Evolutionary conservation across 306 rosid genomes (phyloP).

Genomic region (Glycyrrhiza uralensis): DNA sequence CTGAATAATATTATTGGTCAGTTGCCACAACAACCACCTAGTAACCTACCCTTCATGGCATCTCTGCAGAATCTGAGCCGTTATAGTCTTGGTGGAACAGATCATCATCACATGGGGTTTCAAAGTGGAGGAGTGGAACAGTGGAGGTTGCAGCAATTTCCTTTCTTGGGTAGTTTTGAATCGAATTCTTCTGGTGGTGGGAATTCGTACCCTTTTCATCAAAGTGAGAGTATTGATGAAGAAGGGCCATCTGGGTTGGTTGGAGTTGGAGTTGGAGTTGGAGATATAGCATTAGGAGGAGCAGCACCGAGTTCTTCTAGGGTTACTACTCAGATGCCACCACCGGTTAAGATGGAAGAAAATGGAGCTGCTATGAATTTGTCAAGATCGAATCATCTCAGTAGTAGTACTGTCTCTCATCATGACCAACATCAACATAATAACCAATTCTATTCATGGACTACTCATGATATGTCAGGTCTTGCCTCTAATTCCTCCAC

Average conservation of each 20-base stretch:
- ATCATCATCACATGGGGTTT: slow-evolving; percentile 56
- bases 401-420: slow-evolving; percentile 29
- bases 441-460: slow-evolving; percentile 57
- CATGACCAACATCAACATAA: no score
- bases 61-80: slow-evolving; percentile 62
- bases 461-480: slow-evolving; percentile 64
- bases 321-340: slow-evolving; percentile 48
- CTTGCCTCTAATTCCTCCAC: slow-evolving; percentile 67
- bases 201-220: slow-evolving; percentile 49
- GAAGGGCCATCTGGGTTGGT: slow-evolving; percentile 24
- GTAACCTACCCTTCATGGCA: slow-evolving; percentile 54
- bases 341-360: slow-evolving; percentile 54
- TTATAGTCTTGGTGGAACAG: slow-evolving; percentile 50
- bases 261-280: no score
- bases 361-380: slow-evolving; percentile 41
- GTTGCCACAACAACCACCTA: slow-evolving; percentile 42
- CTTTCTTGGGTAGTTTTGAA: slow-evolving; percentile 56
- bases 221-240: slow-evolving; percentile 28
- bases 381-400: slow-evolving; percentile 39
- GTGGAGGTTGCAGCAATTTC: slow-evolving; percentile 69
- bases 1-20: no score
- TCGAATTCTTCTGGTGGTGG: slow-evolving; percentile 29
- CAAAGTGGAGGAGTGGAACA: slow-evolving; percentile 41
- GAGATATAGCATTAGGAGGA: no score
- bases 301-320: slow-evolving; percentile 48